These are phyloP conservation scores for Calycina marina DNA, from an alignment of 2,329 filamentous ascomycete species.

Conservation along the genomic window DNA sequence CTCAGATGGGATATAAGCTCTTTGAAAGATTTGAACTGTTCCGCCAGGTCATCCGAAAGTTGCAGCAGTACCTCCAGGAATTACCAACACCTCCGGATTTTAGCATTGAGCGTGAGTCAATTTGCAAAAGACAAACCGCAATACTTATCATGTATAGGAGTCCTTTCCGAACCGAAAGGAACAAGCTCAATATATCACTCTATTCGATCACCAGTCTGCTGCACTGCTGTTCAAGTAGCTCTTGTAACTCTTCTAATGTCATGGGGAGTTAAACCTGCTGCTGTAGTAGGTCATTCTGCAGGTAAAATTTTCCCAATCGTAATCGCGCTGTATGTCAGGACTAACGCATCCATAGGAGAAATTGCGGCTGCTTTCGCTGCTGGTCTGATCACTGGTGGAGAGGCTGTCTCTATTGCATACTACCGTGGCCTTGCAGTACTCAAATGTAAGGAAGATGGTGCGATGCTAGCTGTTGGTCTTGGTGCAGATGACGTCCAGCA, in stretches of 20 bases:
- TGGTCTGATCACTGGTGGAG: slow-evolving; percentile 19
- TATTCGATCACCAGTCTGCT: slow-evolving; percentile 9
- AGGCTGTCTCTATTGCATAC: slow-evolving; percentile 31
- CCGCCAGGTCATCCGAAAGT: background rate
- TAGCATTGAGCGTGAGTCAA: background rate
- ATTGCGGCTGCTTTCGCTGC: slow-evolving; percentile 31
- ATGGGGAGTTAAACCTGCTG: slow-evolving; percentile 25
- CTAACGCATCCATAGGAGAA: slow-evolving; percentile 25
- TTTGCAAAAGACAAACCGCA: background rate
- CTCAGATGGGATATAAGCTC: background rate
- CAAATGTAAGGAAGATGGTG: slow-evolving; percentile 13
- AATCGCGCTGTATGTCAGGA: background rate
- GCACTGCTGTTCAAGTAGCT: slow-evolving; percentile 31
- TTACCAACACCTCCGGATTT: background rate
- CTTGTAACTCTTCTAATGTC: slow-evolving; percentile 28
- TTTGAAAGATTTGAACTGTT: background rate
- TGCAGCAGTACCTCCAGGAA: background rate
- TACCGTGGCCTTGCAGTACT: slow-evolving; percentile 12
- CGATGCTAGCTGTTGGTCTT: slow-evolving; percentile 11
- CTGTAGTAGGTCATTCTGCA: slow-evolving; percentile 30
- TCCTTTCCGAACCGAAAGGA: background rate
- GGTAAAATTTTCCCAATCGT: slow-evolving; percentile 17
- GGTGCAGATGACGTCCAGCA: slow-evolving; percentile 1
- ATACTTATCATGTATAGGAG: background rate
- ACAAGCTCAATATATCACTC: background rate